Base-by-base conservation (phyloP, 73 alveolate genomes). In the Effrenium voratum region DNA sequence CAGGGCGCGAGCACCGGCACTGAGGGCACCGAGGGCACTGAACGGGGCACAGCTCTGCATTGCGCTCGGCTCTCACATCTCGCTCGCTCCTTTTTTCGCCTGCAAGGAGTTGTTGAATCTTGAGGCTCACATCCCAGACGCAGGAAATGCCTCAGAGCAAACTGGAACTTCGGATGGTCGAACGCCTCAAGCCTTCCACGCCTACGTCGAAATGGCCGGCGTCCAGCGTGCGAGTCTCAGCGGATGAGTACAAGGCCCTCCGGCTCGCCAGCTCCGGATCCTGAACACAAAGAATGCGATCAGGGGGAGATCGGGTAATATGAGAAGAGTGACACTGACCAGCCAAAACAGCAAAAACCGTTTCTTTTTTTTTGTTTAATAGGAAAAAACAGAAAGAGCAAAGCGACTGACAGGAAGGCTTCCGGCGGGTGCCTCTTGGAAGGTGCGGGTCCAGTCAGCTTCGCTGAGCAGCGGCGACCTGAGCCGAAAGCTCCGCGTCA, bases 121-220 rank as follows among this genome's bases (percentile, higher is more conserved):
- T 57, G 36, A 0, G 84, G 84, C 63, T 73, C 87, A 43, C 40
- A 77, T 77, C 87, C 87, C 87, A 77, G 32, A 46, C 87, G 30
- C 87, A 77, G 3, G 59, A 26, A 60, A 77, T 77, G 87, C 87
- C 87, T 77, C 55, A 15, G 63, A 43, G 24, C 55, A 32, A 36
- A 24, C 59, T 63, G n/a, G 77, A 24, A 24, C 40, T 63, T 8
- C n/a, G 16, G 16, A 30, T 57, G 16, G 1, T 57, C 28, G 72
- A 30, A 22, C 28, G 40, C 30, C 40, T 63, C 40, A 30, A 16
- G 36, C 12, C 26, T 43, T 32, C 19, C 55, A 52, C 5, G 87
- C 97, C 97, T 90, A 90, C 73, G n/a, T 90, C 87, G n/a, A 90
- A 90, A 47, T 90, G 97, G 79, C 97, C 97, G 26, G 81, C 93